Conservation (phyloP, 1,139 yeast genomes). For the Pichia sp. region DNA sequence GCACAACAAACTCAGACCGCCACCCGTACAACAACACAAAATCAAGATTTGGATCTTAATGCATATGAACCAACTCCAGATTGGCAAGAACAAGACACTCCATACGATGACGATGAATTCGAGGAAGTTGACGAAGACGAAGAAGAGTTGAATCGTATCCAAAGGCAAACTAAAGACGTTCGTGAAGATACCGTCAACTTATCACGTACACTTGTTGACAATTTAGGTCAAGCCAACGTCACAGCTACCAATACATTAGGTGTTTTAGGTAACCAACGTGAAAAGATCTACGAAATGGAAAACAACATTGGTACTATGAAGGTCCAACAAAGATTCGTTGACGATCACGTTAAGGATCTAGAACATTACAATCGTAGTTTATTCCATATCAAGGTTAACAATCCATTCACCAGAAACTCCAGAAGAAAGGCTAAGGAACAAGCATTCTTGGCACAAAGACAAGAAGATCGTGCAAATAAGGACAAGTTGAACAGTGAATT, state of each 20-base stretch:
- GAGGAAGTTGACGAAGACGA: slow-evolving; percentile 72
- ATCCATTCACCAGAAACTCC: slow-evolving; percentile 86
- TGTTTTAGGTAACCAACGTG: slow-evolving; percentile 90
- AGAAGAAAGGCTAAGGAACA: slow-evolving; percentile 77
- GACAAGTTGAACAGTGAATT: slow-evolving; percentile 25
- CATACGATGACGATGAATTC: slow-evolving; percentile 26
- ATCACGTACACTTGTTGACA: slow-evolving; percentile 80
- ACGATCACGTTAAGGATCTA: slow-evolving; percentile 79
- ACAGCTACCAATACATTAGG: slow-evolving; percentile 90
- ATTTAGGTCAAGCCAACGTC: slow-evolving; percentile 92
- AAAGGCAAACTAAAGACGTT: slow-evolving; percentile 65
- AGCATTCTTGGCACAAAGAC: slow-evolving; percentile 59
- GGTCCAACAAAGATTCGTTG: slow-evolving; percentile 81
- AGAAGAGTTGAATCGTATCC: slow-evolving; percentile 82
- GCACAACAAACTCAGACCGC: slow-evolving; percentile 11
- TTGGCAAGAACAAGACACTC: slow-evolving; percentile 20
- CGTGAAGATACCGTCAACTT: slow-evolving; percentile 79
- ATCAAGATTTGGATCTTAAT: slow-evolving; percentile 27
- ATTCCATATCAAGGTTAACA: slow-evolving; percentile 75
- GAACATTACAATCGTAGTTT: slow-evolving; percentile 78
- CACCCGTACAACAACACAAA: not conserved
- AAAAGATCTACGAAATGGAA: slow-evolving; percentile 77
- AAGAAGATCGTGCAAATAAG: slow-evolving; percentile 30
- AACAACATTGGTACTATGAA: slow-evolving; percentile 73
- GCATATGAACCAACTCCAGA: slow-evolving; percentile 34